Conservation (phyloP, 305 asterid genomes). For the Galium porrigens region DNA sequence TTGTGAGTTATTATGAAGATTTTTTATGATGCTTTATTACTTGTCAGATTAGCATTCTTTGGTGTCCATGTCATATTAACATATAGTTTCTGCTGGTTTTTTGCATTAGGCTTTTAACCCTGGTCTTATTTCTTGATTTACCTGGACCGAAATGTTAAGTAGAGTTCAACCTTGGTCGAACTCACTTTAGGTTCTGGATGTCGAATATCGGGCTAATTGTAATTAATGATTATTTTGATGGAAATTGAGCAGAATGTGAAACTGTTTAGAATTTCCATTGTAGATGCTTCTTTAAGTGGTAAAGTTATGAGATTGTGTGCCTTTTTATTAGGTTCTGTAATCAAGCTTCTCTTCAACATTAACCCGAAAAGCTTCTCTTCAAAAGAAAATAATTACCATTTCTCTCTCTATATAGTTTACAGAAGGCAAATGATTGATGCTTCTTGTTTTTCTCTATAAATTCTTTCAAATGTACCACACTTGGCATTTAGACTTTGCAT, state of each 20-base stretch:
- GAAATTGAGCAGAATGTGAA: neutral
- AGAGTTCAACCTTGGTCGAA: neutral
- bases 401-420: conserved; percentile 11
- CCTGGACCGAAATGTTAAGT: neutral
- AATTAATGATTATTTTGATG: neutral
- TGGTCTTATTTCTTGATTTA: neutral
- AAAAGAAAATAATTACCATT: neutral
- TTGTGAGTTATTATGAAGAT: neutral
- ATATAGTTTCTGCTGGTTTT: neutral
- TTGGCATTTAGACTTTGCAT: conserved; percentile 3
- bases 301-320: neutral
- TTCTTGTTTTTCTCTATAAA: neutral
- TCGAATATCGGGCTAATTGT: neutral
- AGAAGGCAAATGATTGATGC: neutral
- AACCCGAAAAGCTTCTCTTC: neutral
- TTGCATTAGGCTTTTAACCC: neutral
- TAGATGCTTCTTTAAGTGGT: too few relatives aligned
- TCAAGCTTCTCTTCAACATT: neutral
- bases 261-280: neutral
- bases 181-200: neutral
- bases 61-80: neutral
- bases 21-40: neutral
- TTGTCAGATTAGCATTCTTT: neutral
- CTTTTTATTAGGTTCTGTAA: neutral
- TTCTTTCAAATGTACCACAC: neutral